Conservation (phyloP, 345 rosid genomes). For the Noccaea bulbosa region DNA sequence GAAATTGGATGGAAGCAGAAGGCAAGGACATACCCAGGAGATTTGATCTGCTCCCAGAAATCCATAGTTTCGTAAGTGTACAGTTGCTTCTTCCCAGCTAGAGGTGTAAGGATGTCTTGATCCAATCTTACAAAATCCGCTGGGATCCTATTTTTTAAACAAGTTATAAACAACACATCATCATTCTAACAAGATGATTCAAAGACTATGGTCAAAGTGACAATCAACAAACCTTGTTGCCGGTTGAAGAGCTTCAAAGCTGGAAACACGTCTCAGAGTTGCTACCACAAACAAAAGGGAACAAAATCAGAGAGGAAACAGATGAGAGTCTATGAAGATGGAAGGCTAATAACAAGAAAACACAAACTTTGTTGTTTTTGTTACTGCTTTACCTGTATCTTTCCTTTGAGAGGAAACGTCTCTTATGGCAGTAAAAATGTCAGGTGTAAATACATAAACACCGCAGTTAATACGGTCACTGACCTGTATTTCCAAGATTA, state of each 20-base stretch:
- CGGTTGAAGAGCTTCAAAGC: slow-evolving; percentile 93
- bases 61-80: slow-evolving; percentile 85
- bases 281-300: slow-evolving; percentile 49
- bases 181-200: slow-evolving; percentile 31
- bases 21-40: slow-evolving; percentile 73
- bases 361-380: slow-evolving; percentile 7
- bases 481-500: slow-evolving; percentile 58
- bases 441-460: slow-evolving; percentile 82
- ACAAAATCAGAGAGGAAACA: slow-evolving; percentile 16
- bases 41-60: slow-evolving; percentile 96
- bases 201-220: neutral
- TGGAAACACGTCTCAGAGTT: slow-evolving; percentile 78
- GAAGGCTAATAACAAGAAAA: neutral
- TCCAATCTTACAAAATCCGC: slow-evolving; percentile 82
- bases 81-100: slow-evolving; percentile 88
- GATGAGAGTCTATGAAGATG: slow-evolving; percentile 28
- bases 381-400: slow-evolving; percentile 65
- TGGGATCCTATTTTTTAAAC: slow-evolving; percentile 56
- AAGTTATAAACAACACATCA: slow-evolving; percentile 17
- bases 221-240: slow-evolving; percentile 60
- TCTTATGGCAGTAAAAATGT: slow-evolving; percentile 71
- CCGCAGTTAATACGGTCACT: slow-evolving; percentile 92
- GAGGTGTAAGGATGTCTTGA: slow-evolving; percentile 93
- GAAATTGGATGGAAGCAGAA: slow-evolving; percentile 16
- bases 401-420: slow-evolving; percentile 68